Base-by-base conservation (phyloP, 768 basidiomycete species). In the Ephemerocybe angulata region DNA sequence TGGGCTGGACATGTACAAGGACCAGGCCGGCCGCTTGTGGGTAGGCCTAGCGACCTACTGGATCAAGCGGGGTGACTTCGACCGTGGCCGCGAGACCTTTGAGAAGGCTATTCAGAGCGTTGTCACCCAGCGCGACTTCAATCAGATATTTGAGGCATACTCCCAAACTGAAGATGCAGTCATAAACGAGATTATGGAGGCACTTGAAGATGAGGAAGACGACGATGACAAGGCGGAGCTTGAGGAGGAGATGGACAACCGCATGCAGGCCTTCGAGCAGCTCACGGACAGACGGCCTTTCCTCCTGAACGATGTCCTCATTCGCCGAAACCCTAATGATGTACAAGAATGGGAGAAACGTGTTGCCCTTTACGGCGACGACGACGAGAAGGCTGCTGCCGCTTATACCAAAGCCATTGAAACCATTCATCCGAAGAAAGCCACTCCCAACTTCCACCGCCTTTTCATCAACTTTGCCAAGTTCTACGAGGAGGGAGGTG, bases 301-400 rank as follows among this genome's bases (percentile, higher is more conserved):
- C 79, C 76, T 99, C 58, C 86, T 97, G 43, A 99, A 99, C 63
- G 95, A 98, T 63, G 97, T 98, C 12, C 73, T 98, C 15, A 69
- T 98, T 31, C 76, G 97, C 58, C 77, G 97, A 63, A 99, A 99
- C 76, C 91, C 93, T 4, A 91, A 98, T 62, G 97, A 99, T 63
- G 97, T 98, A 1, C 93, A 97, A 61, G 97, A 99, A 68, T 99
- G 97, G 97, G 97, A 98, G 74, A 99, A 99, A 72, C 78, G 96
- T 31, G 83, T 98, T 19, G 95, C 94, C 2, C 71, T 98, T 25
- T 96, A 85, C 82, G 97, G 90, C 2, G 87, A 94, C 52, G 84
- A 97, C 60, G 95, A 99, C 64, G 91, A 89, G 61, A 96, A 94
- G 79, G 89, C 96, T 19, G 92, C 93, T 13, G 89, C 92, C 63